Percentiles rank a stretch among this genome's conserved stretches.
phyloP scores from a whole-genome alignment of 306 rosid species.

The Neltuma alba region DNA sequence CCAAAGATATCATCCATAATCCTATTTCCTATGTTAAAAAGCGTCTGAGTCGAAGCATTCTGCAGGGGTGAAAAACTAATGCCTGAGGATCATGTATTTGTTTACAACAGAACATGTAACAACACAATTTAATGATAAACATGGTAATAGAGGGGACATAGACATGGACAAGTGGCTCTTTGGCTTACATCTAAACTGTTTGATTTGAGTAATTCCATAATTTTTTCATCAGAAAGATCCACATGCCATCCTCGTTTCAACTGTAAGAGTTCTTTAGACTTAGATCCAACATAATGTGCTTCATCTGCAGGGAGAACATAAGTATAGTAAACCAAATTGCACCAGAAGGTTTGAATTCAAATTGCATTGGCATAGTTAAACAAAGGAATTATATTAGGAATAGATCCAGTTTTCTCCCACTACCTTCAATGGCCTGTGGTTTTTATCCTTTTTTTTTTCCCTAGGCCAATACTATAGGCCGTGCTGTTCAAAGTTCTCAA shows the following conservation, averaged over 20 bases:
- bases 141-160: slow-evolving; percentile 20
- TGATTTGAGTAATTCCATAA: slow-evolving; percentile 68
- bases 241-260: slow-evolving; percentile 49
- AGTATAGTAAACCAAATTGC: slow-evolving; percentile 31
- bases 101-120: slow-evolving; percentile 3
- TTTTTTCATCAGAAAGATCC: slow-evolving; percentile 67
- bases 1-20: slow-evolving; percentile 70
- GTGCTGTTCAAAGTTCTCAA: neutral
- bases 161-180: slow-evolving; percentile 34
- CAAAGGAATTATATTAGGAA: neutral
- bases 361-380: slow-evolving; percentile 31
- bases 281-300: slow-evolving; percentile 38
- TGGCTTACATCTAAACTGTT: slow-evolving; percentile 74
- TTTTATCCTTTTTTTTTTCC: neutral
- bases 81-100: slow-evolving; percentile 38
- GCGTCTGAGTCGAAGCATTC: slow-evolving; percentile 71
- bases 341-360: slow-evolving; percentile 23
- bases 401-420: neutral
- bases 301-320: slow-evolving; percentile 52
- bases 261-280: slow-evolving; percentile 50
- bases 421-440: neutral
- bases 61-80: slow-evolving; percentile 48
- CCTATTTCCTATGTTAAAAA: slow-evolving; percentile 63
- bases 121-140: slow-evolving; percentile 7
- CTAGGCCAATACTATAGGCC: neutral